phyloP scores from a whole-genome alignment of 2,329 filamentous ascomycete genomes.

The Grosmannia penicillata region DNA sequence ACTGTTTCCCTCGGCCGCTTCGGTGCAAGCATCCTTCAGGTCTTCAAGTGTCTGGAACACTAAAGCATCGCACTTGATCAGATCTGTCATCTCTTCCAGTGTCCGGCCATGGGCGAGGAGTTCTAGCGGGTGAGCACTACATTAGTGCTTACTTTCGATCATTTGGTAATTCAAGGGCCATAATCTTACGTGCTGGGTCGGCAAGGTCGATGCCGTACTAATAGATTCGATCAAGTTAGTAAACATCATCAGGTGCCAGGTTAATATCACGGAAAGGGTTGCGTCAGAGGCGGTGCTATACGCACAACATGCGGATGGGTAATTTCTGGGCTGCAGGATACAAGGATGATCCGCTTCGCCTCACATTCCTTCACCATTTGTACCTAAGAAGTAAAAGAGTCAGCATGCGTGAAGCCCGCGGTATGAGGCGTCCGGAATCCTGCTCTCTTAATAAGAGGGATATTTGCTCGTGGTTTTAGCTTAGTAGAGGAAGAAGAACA shows the following conservation, averaged over 20 bases:
- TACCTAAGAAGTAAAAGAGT: background rate
- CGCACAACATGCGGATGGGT: slow-evolving; percentile 61
- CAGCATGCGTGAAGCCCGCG: no score
- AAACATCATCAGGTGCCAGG: no score
- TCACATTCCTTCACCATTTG: slow-evolving; percentile 26
- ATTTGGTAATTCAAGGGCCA: background rate
- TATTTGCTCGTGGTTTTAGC: no score
- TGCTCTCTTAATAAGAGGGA: background rate
- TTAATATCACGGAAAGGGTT: background rate
- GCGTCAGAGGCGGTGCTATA: no score
- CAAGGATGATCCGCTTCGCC: slow-evolving; percentile 35
- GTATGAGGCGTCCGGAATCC: background rate
- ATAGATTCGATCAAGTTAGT: background rate
- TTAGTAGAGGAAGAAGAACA: background rate
- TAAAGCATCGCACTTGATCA: slow-evolving; percentile 36
- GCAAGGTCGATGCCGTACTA: slow-evolving; percentile 31
- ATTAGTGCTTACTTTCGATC: background rate
- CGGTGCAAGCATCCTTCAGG: slow-evolving; percentile 63
- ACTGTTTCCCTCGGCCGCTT: slow-evolving; percentile 42
- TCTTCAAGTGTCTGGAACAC: slow-evolving; percentile 51
- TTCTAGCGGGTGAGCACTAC: slow-evolving; percentile 1
- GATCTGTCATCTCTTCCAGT: slow-evolving; percentile 24
- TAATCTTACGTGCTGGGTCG: slow-evolving; percentile 12
- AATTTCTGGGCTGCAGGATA: slow-evolving; percentile 73
- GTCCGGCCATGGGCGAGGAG: slow-evolving; percentile 16